A percentile compares a stretch with the other conserved stretches of the same genome.
These are phyloP conservation scores for Teratosphaeria pseudoeucalypti DNA, from an alignment of 2,329 filamentous ascomycete species.

Conservation along the genomic window DNA sequence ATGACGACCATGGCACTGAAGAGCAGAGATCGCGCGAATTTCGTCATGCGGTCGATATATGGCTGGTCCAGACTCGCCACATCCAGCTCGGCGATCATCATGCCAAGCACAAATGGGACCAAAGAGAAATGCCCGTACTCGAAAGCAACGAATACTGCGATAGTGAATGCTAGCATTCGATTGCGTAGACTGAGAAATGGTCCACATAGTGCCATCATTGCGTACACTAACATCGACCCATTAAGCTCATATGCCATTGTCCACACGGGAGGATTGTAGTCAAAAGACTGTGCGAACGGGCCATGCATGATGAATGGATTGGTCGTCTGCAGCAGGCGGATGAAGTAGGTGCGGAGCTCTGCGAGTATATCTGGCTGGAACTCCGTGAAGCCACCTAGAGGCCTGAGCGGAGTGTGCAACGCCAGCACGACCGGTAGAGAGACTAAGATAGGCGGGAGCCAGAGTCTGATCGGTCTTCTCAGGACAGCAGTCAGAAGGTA, in stretches of 20 bases:
- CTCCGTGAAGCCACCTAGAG: constrained; percentile 10
- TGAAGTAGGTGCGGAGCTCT: neutral
- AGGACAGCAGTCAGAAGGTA: constrained; percentile 32
- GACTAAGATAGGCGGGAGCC: constrained; percentile 41
- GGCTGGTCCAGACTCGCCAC: neutral
- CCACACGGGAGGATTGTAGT: constrained; percentile 29
- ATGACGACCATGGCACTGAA: constrained; percentile 43
- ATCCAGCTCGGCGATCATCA: constrained; percentile 49
- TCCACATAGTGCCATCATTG: constrained; percentile 29
- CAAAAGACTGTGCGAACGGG: constrained; percentile 40
- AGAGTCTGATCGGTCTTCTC: constrained; percentile 37
- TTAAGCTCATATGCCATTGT: constrained; percentile 52
- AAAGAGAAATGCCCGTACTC: constrained; percentile 37
- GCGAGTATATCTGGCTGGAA: constrained; percentile 1
- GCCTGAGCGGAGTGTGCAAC: constrained; percentile 39
- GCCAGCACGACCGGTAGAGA: constrained; percentile 43
- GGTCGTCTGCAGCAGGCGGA: neutral
- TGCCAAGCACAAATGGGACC: constrained; percentile 32
- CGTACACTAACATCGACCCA: constrained; percentile 54
- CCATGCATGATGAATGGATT: constrained; percentile 26
- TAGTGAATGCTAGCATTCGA: constrained; percentile 10
- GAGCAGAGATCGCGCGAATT: neutral
- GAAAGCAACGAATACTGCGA: constrained; percentile 33
- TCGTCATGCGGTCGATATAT: neutral
- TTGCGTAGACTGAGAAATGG: constrained; percentile 41